Base-by-base conservation (phyloP, 441 rosid species). In the Gossypium davidsonii region DNA sequence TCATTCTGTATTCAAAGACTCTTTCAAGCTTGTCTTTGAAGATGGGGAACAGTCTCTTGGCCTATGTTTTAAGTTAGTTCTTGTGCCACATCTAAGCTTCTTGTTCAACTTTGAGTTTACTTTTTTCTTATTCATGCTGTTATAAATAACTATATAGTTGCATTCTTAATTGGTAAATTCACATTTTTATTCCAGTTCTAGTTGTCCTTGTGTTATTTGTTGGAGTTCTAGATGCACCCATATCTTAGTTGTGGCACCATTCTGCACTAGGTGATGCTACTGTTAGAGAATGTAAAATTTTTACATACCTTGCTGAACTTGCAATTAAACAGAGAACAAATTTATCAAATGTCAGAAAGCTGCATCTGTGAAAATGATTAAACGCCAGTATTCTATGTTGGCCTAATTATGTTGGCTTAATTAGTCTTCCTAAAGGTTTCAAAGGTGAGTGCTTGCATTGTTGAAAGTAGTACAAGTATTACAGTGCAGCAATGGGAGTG, bases 21-120 rank as follows among this genome's bases (percentile, higher is more conserved):
- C 99, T 72, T 91, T 96, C 76, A 96, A 87, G 84, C 93, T 91
- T 49, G 80, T 93, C 39, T 96, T 96, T 82, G 96, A 90, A 85
- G 87, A 88, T 61, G 99, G 99, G 75, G 98, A 96, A 73, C 96
- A 87, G 73, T 88, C 98, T 75, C 96, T 93, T 73, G 98, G 97
- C 73, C 91, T 93, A 62, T 91, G 92, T 81, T 93, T 89, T 80
- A 96, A 91, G 99, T 96, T 77, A 78, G 97, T 85, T 73, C 75
- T 68, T 58, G 34, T 60, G 37, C 34, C 51, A 23, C 39, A 14
- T 21, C 71, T 25, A 53, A 12, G 21, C 49, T 78, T 57, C 73
- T 51, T 71, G 15, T 73, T 71, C 62, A 49, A 67, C 59, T 25
- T 49, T 25, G 7, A 65, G 18, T 65, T 21, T 20, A 44, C 23